Evolutionary conservation across 106 monocot species (phyloP).

Genomic region (Acorus calamus): DNA sequence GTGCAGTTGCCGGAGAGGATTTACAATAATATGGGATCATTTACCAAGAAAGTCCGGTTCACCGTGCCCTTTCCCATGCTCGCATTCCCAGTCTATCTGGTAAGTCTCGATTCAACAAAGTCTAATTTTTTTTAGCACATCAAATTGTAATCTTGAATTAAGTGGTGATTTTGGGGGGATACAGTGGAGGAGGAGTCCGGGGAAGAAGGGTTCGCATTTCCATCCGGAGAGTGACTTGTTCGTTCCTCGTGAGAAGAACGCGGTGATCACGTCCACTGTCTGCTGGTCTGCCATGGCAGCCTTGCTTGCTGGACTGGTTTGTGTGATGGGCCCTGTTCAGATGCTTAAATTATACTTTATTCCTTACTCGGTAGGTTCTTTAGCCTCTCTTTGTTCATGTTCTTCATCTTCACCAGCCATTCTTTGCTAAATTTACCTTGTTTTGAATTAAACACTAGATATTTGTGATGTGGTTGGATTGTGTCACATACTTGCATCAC

Average conservation of each 20-base stretch:
- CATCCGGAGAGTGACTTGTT: slow-evolving; percentile 59
- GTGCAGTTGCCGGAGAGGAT: slow-evolving; percentile 54
- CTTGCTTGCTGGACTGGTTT: slow-evolving; percentile 36
- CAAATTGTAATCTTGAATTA: too few species aligned
- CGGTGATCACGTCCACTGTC: slow-evolving; percentile 48
- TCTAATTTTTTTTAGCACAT: too few species aligned
- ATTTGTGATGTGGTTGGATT: slow-evolving; percentile 56
- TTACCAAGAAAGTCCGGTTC: slow-evolving; percentile 38
- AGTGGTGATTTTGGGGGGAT: too few species aligned
- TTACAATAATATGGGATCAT: slow-evolving; percentile 38
- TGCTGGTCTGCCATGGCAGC: slow-evolving; percentile 52
- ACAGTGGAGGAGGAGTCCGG: slow-evolving; percentile 56
- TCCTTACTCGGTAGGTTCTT: slow-evolving; percentile 44
- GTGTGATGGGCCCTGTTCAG: slow-evolving; percentile 26
- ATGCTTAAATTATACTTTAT: slow-evolving; percentile 60
- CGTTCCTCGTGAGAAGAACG: slow-evolving; percentile 30
- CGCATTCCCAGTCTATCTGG: slow-evolving; percentile 54
- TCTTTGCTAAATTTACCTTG: neutral
- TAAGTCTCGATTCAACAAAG: slow-evolving; percentile 5
- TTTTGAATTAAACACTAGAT: slow-evolving; percentile 15
- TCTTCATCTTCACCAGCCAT: neutral
- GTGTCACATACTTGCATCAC: slow-evolving; percentile 62
- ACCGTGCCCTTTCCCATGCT: slow-evolving; percentile 67
- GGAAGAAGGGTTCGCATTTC: slow-evolving; percentile 74
- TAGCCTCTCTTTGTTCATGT: neutral